A percentile compares a stretch with the other conserved stretches of the same genome.
phyloP scores from a whole-genome alignment of 2,329 filamentous ascomycete genomes.

The Rutstroemia sp. region DNA sequence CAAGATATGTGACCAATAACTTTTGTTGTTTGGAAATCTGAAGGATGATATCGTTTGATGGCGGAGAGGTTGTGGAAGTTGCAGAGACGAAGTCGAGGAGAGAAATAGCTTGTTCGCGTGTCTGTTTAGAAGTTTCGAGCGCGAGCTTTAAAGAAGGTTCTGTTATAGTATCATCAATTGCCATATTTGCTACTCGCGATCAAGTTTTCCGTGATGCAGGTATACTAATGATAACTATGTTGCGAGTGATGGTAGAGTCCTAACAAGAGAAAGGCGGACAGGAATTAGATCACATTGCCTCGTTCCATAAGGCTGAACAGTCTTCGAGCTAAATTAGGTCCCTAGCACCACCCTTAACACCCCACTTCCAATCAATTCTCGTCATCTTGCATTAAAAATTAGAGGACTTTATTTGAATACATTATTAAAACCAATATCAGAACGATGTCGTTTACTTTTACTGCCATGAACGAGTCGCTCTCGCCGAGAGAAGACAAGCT shows the following conservation, averaged over 20 bases:
- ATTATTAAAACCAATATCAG: too few species aligned
- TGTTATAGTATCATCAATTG: slow-evolving; percentile 50
- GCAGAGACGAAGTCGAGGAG: slow-evolving; percentile 58
- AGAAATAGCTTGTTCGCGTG: slow-evolving; percentile 62
- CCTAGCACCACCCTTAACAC: too few species aligned
- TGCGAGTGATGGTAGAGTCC: too few species aligned
- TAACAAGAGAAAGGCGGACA: not conserved
- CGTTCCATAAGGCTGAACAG: slow-evolving; percentile 1
- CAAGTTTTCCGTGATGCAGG: too few species aligned
- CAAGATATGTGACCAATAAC: slow-evolving; percentile 67
- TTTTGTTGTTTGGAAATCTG: slow-evolving; percentile 72
- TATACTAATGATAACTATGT: not conserved
- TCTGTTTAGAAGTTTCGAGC: slow-evolving; percentile 63
- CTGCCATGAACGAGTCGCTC: too few species aligned
- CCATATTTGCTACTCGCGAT: slow-evolving; percentile 37
- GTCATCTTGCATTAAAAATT: too few species aligned
- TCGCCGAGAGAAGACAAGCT: too few species aligned
- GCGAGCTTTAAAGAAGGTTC: slow-evolving; percentile 60
- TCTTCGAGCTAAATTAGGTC: not conserved
- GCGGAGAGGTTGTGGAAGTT: slow-evolving; percentile 35
- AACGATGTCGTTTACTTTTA: too few species aligned
- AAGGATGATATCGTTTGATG: slow-evolving; percentile 42
- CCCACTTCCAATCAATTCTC: too few species aligned
- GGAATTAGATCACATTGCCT: not conserved
- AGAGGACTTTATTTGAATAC: too few species aligned